Percentiles rank a stretch among this genome's conserved stretches.
Conservation (phyloP, 2,329 filamentous ascomycete genomes). For the Rutstroemia sp. region DNA sequence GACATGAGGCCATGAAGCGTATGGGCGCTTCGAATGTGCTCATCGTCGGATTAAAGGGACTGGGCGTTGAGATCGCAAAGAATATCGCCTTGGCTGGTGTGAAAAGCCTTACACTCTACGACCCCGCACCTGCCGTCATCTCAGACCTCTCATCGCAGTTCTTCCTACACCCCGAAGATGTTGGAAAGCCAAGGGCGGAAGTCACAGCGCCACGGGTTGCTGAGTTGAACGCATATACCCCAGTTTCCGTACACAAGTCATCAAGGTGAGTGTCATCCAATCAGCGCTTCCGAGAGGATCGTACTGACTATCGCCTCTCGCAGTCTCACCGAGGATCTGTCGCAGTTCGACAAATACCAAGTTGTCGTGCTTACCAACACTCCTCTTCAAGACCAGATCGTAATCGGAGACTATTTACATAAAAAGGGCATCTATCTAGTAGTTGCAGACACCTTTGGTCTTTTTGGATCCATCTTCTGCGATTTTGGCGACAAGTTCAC, state of each 20-base stretch:
- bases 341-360: conserved; percentile 83
- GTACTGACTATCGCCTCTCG: conserved; percentile 24
- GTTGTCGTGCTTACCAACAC: conserved; percentile 86
- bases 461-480: conserved; percentile 94
- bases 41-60: conserved; percentile 81
- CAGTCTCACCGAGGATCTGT: conserved; percentile 68
- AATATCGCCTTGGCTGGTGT: conserved; percentile 97
- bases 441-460: conserved; percentile 79
- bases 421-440: conserved; percentile 87
- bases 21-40: conserved; percentile 96
- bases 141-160: conserved; percentile 94
- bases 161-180: conserved; percentile 81
- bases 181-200: conserved; percentile 83
- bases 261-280: conserved; percentile 35
- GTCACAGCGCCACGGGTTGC: conserved; percentile 84
- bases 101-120: conserved; percentile 91
- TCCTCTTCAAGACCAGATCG: conserved; percentile 70
- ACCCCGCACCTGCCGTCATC: conserved; percentile 76
- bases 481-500: conserved; percentile 96
- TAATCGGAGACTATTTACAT: conserved; percentile 89
- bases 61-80: conserved; percentile 97
- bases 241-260: conserved; percentile 68
- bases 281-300: neutral
- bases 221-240: conserved; percentile 94
- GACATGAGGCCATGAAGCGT: conserved; percentile 90